Percentiles rank a stretch among this genome's conserved stretches.
These are phyloP conservation scores for Arctium minus DNA, from an alignment of 129 eudicot species.

Conservation along the genomic window DNA sequence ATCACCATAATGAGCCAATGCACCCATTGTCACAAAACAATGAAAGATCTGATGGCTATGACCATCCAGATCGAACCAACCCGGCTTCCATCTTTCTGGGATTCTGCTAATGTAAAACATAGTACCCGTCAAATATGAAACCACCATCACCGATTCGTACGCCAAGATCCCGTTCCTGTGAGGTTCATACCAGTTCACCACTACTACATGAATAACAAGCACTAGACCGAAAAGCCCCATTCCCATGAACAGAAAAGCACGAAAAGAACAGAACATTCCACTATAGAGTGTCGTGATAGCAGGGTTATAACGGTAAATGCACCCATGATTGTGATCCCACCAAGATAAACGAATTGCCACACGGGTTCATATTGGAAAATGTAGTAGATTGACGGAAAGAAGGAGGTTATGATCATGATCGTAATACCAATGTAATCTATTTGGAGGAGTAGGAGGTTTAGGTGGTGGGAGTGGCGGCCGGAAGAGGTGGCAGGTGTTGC, in stretches of 20 bases:
- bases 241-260: conserved; percentile 48
- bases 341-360: conserved; percentile 74
- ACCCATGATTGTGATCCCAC: conserved; percentile 68
- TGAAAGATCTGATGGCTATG: conserved; percentile 91
- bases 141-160: conserved; percentile 63
- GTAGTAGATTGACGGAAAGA: conserved; percentile 93
- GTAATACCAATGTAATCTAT: conserved; percentile 79
- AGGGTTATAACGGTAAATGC: conserved; percentile 54
- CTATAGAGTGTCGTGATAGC: conserved; percentile 64
- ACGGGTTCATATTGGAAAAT: conserved; percentile 75
- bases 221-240: conserved; percentile 73
- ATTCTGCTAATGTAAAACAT: conserved; percentile 63
- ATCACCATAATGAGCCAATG: conserved; percentile 88
- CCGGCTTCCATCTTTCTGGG: conserved; percentile 87
- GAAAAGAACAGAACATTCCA: conserved; percentile 46
- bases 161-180: conserved; percentile 58
- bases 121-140: conserved; percentile 70
- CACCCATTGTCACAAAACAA: conserved; percentile 79
- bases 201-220: conserved; percentile 65
- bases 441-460: conserved; percentile 51
- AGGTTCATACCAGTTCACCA: conserved; percentile 69
- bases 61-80: conserved; percentile 84
- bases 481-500: conserved; percentile 87
- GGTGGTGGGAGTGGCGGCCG: conserved; percentile 72
- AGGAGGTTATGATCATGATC: conserved; percentile 89